These are phyloP conservation scores for Fusarium sororula DNA, from an alignment of 2,329 filamentous ascomycete genomes.

Conservation along the genomic window DNA sequence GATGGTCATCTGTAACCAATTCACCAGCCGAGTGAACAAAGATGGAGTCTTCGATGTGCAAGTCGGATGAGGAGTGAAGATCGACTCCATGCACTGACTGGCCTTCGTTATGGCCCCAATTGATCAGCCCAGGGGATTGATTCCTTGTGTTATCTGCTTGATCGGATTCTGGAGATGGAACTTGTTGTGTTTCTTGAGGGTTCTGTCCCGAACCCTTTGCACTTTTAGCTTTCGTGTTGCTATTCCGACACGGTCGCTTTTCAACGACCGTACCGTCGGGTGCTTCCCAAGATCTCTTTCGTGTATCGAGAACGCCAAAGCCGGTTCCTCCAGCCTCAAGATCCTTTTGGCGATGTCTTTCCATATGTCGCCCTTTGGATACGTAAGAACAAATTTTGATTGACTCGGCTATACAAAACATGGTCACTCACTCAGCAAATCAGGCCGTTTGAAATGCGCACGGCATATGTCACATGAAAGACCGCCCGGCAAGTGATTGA, in stretches of 20 bases:
- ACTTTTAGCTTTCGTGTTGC: slow-evolving; percentile 1
- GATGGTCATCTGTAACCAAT: not conserved
- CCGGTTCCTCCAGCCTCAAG: slow-evolving; percentile 63
- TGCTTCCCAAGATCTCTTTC: slow-evolving; percentile 66
- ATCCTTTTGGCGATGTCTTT: slow-evolving; percentile 62
- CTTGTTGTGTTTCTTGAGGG: not conserved
- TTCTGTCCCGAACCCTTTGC: slow-evolving; percentile 7
- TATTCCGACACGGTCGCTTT: slow-evolving; percentile 42
- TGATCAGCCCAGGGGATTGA: not conserved
- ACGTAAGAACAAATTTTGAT: not conserved
- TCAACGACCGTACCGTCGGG: slow-evolving; percentile 62
- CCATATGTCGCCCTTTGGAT: slow-evolving; percentile 65
- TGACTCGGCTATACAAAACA: not conserved
- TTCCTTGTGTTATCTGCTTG: not conserved
- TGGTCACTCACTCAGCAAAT: slow-evolving; percentile 52
- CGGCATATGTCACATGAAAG: slow-evolving; percentile 67
- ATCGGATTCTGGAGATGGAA: not conserved
- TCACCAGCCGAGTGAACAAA: not conserved
- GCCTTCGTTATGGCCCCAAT: not conserved
- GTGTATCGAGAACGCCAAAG: slow-evolving; percentile 60
- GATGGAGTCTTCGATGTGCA: not conserved
- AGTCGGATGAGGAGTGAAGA: not conserved
- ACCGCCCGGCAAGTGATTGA: slow-evolving; percentile 64
- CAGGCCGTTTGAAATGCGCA: slow-evolving; percentile 68
- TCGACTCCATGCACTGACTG: not conserved